Evolutionary conservation across 2,329 filamentous ascomycete species (phyloP).

Genomic region (Xylaria sp.): DNA sequence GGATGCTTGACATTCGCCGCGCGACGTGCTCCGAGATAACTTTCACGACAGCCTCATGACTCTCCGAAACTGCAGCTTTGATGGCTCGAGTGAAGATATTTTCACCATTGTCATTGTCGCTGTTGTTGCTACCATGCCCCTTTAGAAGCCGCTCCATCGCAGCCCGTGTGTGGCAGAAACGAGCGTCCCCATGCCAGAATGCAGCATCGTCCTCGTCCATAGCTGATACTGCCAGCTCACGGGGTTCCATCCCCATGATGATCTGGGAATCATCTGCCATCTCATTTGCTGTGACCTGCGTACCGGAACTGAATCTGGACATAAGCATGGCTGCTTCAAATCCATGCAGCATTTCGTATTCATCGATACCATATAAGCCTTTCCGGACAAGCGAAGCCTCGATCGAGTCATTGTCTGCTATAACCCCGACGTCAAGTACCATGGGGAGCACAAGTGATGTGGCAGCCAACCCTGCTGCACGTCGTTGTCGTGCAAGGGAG

Average conservation of each 20-base stretch:
- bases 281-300: not conserved
- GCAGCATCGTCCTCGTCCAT: slow-evolving; percentile 32
- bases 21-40: slow-evolving; percentile 37
- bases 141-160: slow-evolving; percentile 35
- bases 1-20: slow-evolving; percentile 41
- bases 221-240: slow-evolving; percentile 36
- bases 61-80: slow-evolving; percentile 34
- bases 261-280: slow-evolving; percentile 29
- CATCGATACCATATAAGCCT: slow-evolving; percentile 49
- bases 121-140: slow-evolving; percentile 7
- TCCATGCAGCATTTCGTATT: slow-evolving; percentile 44
- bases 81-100: slow-evolving; percentile 29
- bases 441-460: slow-evolving; percentile 42
- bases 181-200: slow-evolving; percentile 48
- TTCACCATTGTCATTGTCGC: slow-evolving; percentile 28
- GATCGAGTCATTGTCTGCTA: slow-evolving; percentile 40
- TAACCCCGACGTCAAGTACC: slow-evolving; percentile 43
- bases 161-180: slow-evolving; percentile 40
- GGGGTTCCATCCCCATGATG: slow-evolving; percentile 42
- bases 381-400: slow-evolving; percentile 43
- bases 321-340: slow-evolving; percentile 46
- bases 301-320: slow-evolving; percentile 1
- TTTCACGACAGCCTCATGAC: slow-evolving; percentile 22
- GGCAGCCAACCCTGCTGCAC: slow-evolving; percentile 26
- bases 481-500: slow-evolving; percentile 37